Base-by-base conservation (phyloP, 2,329 filamentous ascomycete genomes). In the Neobulgaria alba region DNA sequence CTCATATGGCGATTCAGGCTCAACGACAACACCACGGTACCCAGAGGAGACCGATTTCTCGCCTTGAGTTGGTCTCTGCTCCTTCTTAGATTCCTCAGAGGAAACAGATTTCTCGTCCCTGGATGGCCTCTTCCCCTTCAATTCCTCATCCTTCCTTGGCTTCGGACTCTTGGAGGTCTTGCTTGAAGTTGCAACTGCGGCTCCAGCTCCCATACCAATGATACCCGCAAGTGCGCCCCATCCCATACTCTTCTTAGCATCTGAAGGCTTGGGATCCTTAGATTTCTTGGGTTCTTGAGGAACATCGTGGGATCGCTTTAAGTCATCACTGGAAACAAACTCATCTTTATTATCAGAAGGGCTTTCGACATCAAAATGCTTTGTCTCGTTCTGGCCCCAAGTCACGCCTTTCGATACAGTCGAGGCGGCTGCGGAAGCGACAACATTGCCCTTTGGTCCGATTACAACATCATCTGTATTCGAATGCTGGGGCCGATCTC, bases 331-430 rank as follows among this genome's bases (percentile, higher is more conserved):
- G 7, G 53, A 50, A 9, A 54, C 39, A 29, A 54, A 57, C 17
- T 58, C 56, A 23, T 59, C 56, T 40, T 35, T 49, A 30, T 50
- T 46, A 15, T 58, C 60, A 33, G 74, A 72, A 5, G 77, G 73
- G 38, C 71, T 79, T 43, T 76, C 73, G 9, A 74, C 67, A 36
- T 79, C 73, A 46, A 77, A 82, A 44, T 75, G 72, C 56, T 80
- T 76, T 3, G 72, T 80, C 54, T 78, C 68, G 47, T 79, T 79
- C 45, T 78, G 66, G 9, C 76, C 79, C 78, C 77, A 82, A 10
- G 69, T 77, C 3, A 82, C 78, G 31, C 63, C 69, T 50, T 79
- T 80, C 5, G 73, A 66, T 16, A 62, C 60, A 5, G 63, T 63
- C 21, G 67, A 64, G 17, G 64, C 59, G 38, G 67, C 63, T n/a